phyloP scores from a whole-genome alignment of 495 filamentous ascomycete species.

The Paragyromitra xinjiangensis region DNA sequence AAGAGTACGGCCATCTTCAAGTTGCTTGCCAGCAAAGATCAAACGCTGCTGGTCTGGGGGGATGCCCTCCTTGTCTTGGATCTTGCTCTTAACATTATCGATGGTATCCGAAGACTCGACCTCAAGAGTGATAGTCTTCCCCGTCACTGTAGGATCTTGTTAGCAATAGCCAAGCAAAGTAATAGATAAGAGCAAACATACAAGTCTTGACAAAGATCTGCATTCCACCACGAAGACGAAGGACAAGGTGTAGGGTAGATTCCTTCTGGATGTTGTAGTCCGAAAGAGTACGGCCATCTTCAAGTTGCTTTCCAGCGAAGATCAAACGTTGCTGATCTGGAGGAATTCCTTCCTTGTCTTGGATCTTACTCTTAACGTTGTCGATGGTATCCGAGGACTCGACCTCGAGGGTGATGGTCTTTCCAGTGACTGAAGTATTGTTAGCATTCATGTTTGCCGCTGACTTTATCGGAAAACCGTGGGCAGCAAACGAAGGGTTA shows the following conservation, averaged over 20 bases:
- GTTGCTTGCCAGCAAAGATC: constrained; percentile 98
- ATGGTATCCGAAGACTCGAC: constrained; percentile 92
- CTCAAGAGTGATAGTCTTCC: constrained; percentile 57
- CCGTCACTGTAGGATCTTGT: constrained; percentile 45
- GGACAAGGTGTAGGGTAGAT: constrained; percentile 92
- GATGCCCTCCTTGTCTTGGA: constrained; percentile 99
- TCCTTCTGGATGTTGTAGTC: constrained; percentile 99
- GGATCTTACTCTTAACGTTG: constrained; percentile 98
- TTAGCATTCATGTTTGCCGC: constrained; percentile 47
- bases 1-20: constrained; percentile 94
- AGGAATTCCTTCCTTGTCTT: constrained; percentile 99
- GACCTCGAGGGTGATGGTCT: constrained; percentile 67
- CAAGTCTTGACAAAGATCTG: constrained; percentile 83
- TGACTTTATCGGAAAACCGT: neutral
- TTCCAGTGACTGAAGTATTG: constrained; percentile 74
- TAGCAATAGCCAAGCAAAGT: constrained; percentile 14
- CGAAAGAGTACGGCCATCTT: constrained; percentile 93
- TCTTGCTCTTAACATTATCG: constrained; percentile 98
- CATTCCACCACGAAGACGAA: constrained; percentile 98
- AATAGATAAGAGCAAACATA: constrained; percentile 61
- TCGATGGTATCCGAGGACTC: constrained; percentile 98
- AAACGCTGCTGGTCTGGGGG: constrained; percentile 97
- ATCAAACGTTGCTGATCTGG: constrained; percentile 98
- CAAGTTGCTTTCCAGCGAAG: constrained; percentile 97
- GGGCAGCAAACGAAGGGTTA: constrained; percentile 8